Percentiles rank a stretch among this genome's conserved stretches.
Conservation (phyloP, 1,284 basidiomycete genomes). For the Trichosporon inkin region DNA sequence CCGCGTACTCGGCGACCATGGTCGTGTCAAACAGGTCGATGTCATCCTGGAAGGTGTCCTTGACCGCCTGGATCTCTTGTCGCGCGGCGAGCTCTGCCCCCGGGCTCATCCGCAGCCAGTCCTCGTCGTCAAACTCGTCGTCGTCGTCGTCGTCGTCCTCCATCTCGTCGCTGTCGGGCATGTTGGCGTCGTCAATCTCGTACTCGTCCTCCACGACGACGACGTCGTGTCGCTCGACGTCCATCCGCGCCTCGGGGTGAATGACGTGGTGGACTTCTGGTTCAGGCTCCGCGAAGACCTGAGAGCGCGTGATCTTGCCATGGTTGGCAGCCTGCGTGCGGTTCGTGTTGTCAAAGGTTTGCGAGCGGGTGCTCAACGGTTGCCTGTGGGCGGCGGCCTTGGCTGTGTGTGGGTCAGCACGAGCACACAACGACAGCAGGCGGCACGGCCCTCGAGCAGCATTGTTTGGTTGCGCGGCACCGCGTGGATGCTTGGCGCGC, state of each 20-base stretch:
- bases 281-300: slow-evolving; percentile 17
- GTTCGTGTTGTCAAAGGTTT: slow-evolving; percentile 12
- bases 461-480: neutral
- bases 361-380: slow-evolving; percentile 33
- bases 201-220: slow-evolving; percentile 23
- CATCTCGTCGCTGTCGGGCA: slow-evolving; percentile 21
- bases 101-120: slow-evolving; percentile 63
- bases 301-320: slow-evolving; percentile 13
- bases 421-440: no score
- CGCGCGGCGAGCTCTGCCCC: slow-evolving; percentile 40
- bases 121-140: slow-evolving; percentile 56
- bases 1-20: slow-evolving; percentile 97
- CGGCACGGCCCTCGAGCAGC: no score
- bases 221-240: neutral
- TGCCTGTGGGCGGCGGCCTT: slow-evolving; percentile 31
- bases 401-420: slow-evolving; percentile 19
- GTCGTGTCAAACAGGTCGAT: slow-evolving; percentile 84
- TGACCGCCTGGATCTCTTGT: slow-evolving; percentile 43
- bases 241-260: slow-evolving; percentile 7
- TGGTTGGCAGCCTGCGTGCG: slow-evolving; percentile 42
- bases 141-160: slow-evolving; percentile 42
- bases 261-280: slow-evolving; percentile 46
- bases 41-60: slow-evolving; percentile 59
- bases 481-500: neutral
- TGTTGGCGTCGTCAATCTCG: slow-evolving; percentile 20